Percentiles rank a stretch among this genome's conserved stretches.
Evolutionary conservation across 2,329 filamentous ascomycete species (phyloP).

Genomic region (Calonectria pseudoturangicola): DNA sequence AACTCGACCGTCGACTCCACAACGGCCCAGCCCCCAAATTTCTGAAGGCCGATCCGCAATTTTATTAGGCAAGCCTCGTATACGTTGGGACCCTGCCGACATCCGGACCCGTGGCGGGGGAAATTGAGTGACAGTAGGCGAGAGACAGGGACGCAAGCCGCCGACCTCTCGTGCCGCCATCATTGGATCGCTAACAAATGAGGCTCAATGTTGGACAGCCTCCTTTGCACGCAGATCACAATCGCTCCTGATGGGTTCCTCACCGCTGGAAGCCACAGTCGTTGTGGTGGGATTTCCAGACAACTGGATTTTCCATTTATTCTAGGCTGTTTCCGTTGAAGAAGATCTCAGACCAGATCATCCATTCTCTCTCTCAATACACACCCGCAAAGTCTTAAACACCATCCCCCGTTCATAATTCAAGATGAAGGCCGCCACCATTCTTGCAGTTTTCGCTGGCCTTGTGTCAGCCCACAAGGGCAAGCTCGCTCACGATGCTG

Average conservation of each 20-base stretch:
- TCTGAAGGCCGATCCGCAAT: not conserved
- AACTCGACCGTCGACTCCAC: not conserved
- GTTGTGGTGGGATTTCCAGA: no score
- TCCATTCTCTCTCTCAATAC: not conserved
- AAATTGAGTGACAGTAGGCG: constrained; percentile 3
- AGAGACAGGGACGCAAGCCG: not conserved
- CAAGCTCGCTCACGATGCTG: not conserved
- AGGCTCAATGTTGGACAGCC: not conserved
- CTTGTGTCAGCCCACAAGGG: not conserved
- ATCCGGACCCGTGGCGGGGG: not conserved
- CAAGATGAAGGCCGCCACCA: not conserved
- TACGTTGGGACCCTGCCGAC: not conserved
- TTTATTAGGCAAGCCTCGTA: not conserved
- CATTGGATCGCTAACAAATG: constrained; percentile 3
- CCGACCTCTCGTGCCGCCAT: not conserved
- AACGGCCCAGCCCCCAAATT: not conserved
- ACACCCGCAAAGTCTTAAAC: not conserved
- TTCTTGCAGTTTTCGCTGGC: not conserved
- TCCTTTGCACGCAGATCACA: constrained; percentile 19
- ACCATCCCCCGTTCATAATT: not conserved
- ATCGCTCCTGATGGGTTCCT: not conserved
- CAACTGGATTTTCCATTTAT: not conserved
- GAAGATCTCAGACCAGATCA: not conserved
- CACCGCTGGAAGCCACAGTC: constrained; percentile 15
- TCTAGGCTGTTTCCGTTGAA: not conserved